Base-by-base conservation (phyloP, 805 yeast species). In the Blastobotrys attinorum region DNA sequence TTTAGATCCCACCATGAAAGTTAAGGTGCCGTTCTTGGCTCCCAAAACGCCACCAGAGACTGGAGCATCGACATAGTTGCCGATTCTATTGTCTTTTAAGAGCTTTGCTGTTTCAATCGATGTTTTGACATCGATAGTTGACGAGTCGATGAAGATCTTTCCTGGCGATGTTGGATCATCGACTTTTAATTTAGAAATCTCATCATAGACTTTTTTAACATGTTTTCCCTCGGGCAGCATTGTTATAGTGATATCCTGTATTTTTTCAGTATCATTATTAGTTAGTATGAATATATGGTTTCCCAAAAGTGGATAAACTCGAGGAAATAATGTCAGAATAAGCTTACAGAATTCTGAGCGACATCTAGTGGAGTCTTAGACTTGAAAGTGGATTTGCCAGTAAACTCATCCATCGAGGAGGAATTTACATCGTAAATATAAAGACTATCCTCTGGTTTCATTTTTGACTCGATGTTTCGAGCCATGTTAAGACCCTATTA, bases 1-100 rank as follows among this genome's bases (percentile, higher is more conserved):
- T 2, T 64, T 48, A 18, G 69, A 54, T 1, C 77, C 73, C 11
- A 74, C 67, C 79, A 74, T 74, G 53, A 74, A 74, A 2, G 76
- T 69, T 37, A 74, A 61, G 0, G 76, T 67, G 1, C 66, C 79
- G 41, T 73, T 72, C 40, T 69, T 55, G 4, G 79, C 79, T 1
- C 79, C 79, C 0, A 69, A 70, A 1, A 70, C 73, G 13, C 79
- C 79, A 2, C 79, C 79, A 7, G 76, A 71, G 1, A 74, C 79
- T 0, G 79, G 79, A 7, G 79, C 69, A 52, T 74, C 79, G 32
- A 74, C 68, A 49, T 72, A 74, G 8, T 33, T 39, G 46, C 69
- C 73, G 22, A 53, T 43, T 44, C 64, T 66, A 22, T 50, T 43
- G 1, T 70, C 65, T 34, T 67, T 53, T 42, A 72, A 68, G 35